Conservation (phyloP, 768 basidiomycete genomes). For the Cyclocybe aegerita region DNA sequence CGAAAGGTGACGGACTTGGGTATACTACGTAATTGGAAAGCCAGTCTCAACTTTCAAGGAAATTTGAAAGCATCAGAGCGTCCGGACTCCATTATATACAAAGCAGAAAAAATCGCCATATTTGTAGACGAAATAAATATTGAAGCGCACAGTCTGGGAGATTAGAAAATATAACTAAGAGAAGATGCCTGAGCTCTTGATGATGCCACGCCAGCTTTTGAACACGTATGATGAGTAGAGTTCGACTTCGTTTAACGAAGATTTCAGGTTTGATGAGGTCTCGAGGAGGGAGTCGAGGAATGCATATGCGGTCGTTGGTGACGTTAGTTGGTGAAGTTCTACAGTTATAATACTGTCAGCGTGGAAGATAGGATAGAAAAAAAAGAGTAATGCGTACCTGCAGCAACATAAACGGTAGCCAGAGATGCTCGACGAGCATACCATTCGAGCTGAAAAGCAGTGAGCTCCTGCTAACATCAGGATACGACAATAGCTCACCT, state of each 20-base stretch:
- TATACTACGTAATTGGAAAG: no score
- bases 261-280: slow-evolving; percentile 42
- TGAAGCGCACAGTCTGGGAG: no score
- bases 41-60: no score
- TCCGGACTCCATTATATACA: no score
- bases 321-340: slow-evolving; percentile 84
- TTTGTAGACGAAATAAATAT: no score
- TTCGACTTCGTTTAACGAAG: slow-evolving; percentile 49
- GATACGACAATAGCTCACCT: slow-evolving; percentile 40
- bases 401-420: slow-evolving; percentile 68
- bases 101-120: no score
- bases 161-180: no score
- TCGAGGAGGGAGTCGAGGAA: slow-evolving; percentile 70
- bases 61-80: no score
- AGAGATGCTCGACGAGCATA: slow-evolving; percentile 67
- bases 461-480: slow-evolving; percentile 2
- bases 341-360: background rate
- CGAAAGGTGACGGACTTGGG: no score
- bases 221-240: slow-evolving; percentile 60
- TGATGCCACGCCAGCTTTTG: slow-evolving; percentile 71
- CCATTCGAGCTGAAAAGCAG: slow-evolving; percentile 58
- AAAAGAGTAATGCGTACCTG: slow-evolving; percentile 40
- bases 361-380: background rate
- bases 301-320: slow-evolving; percentile 60
- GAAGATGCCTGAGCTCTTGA: slow-evolving; percentile 63